Evolutionary conservation across 805 yeast species (phyloP).

Genomic region (Candida quercuum): DNA sequence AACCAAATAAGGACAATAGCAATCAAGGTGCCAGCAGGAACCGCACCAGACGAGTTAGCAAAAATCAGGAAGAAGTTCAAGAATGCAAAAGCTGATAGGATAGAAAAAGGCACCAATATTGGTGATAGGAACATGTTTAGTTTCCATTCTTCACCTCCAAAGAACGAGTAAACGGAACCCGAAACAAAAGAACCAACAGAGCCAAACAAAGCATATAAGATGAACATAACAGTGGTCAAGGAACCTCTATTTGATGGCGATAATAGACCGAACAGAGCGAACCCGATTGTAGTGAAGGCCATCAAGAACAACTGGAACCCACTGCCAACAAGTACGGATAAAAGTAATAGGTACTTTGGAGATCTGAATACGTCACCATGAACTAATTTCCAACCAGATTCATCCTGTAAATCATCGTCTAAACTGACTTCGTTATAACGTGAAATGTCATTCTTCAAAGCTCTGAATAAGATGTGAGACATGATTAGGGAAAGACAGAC

Average conservation of each 20-base stretch:
- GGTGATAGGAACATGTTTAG: conserved; percentile 81
- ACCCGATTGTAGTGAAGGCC: conserved; percentile 63
- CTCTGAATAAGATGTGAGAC: conserved; percentile 70
- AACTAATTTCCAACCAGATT: conserved; percentile 94
- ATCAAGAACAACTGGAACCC: conserved; percentile 82
- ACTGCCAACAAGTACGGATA: conserved; percentile 81
- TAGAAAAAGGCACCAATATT: conserved; percentile 71
- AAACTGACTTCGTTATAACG: conserved; percentile 86
- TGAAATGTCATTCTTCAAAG: conserved; percentile 79
- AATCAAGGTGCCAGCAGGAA: conserved; percentile 85
- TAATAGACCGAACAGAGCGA: conserved; percentile 83
- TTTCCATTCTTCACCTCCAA: conserved; percentile 92
- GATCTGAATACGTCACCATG: conserved; percentile 94
- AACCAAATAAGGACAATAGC: conserved; percentile 85
- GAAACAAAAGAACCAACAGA: conserved; percentile 84
- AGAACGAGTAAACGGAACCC: conserved; percentile 77
- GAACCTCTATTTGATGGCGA: conserved; percentile 96
- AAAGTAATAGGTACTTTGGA: conserved; percentile 62
- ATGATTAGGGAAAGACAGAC: conserved; percentile 70
- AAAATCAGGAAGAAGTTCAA: conserved; percentile 78
- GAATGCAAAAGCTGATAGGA: conserved; percentile 58
- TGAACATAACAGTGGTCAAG: conserved; percentile 82
- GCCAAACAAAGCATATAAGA: conserved; percentile 77
- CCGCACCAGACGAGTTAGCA: conserved; percentile 87
- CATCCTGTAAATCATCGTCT: conserved; percentile 84